phyloP scores from a whole-genome alignment of 306 rosid genomes.

The Abrus precatorius region DNA sequence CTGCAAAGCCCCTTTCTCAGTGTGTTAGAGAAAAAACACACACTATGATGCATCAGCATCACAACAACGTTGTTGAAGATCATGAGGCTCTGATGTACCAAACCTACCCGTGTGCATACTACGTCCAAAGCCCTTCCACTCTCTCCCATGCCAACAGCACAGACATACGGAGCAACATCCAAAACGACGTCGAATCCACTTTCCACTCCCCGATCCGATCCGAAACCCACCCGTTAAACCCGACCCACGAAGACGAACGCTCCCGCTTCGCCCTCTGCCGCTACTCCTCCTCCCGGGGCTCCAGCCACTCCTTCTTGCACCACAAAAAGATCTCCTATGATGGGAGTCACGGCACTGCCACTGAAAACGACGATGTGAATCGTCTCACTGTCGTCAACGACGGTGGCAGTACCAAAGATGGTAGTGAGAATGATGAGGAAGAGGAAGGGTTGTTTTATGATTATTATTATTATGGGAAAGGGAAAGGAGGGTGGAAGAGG shows the following conservation, averaged over 20 bases:
- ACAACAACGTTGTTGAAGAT: conserved; percentile 65
- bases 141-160: conserved; percentile 74
- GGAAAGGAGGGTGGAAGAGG: conserved; percentile 65
- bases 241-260: conserved; percentile 47
- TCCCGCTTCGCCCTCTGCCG: conserved; percentile 62
- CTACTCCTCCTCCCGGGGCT: conserved; percentile 77
- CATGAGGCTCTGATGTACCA: conserved; percentile 64
- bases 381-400: conserved; percentile 46
- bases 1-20: conserved; percentile 31
- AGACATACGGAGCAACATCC: conserved; percentile 57
- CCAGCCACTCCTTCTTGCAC: conserved; percentile 69
- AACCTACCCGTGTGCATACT: conserved; percentile 74
- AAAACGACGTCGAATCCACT: conserved; percentile 62
- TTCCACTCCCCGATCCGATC: conserved; percentile 58
- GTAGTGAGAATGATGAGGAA: conserved; percentile 13
- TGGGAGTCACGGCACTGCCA: conserved; percentile 58
- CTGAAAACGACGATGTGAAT: conserved; percentile 53
- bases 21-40: too few species aligned
- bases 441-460: conserved; percentile 47
- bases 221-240: conserved; percentile 47
- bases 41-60: conserved; percentile 25
- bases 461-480: conserved; percentile 55
- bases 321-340: conserved; percentile 74
- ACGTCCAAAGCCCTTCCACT: conserved; percentile 90
- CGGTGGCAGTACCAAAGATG: neutral